These are phyloP conservation scores for Nannizziopsis arthrosporioides DNA, from an alignment of 2,329 filamentous ascomycete species.

Conservation along the genomic window DNA sequence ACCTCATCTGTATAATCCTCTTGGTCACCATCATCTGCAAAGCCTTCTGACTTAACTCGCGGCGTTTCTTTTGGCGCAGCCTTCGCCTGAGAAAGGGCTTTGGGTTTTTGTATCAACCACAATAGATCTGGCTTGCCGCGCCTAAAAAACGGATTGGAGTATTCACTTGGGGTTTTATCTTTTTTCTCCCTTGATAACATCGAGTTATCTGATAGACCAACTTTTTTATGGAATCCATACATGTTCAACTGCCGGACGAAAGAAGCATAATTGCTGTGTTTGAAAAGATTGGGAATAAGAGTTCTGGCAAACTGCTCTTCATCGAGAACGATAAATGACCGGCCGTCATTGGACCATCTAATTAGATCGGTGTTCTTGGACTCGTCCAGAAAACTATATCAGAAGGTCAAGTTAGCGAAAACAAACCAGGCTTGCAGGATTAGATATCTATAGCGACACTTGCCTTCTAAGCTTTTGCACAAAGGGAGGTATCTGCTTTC, in stretches of 20 bases:
- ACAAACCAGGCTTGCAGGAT: not conserved
- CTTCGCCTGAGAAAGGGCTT: slow-evolving; percentile 52
- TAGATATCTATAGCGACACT: slow-evolving; percentile 21
- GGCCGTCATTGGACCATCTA: slow-evolving; percentile 90
- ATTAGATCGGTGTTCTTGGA: slow-evolving; percentile 89
- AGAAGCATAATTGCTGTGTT: slow-evolving; percentile 68
- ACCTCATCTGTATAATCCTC: slow-evolving; percentile 41
- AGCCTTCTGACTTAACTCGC: slow-evolving; percentile 45
- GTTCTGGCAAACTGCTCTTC: slow-evolving; percentile 78
- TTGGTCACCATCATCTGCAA: slow-evolving; percentile 59
- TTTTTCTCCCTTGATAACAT: slow-evolving; percentile 96
- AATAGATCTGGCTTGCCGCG: slow-evolving; percentile 82
- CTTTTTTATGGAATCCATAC: slow-evolving; percentile 57
- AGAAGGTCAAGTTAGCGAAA: slow-evolving; percentile 14
- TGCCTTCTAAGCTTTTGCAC: slow-evolving; percentile 97
- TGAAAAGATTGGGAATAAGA: slow-evolving; percentile 63
- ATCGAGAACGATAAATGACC: slow-evolving; percentile 91
- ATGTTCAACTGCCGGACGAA: slow-evolving; percentile 62
- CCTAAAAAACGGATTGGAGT: slow-evolving; percentile 92
- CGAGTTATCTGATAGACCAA: slow-evolving; percentile 87
- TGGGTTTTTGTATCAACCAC: slow-evolving; percentile 94
- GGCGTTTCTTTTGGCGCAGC: slow-evolving; percentile 34
- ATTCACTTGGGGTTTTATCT: slow-evolving; percentile 96
- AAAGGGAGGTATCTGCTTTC: slow-evolving; percentile 94
- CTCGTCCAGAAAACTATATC: slow-evolving; percentile 73